A percentile compares a stretch with the other conserved stretches of the same genome.
phyloP scores from a whole-genome alignment of 352 stramenopile genomes.

The Phytopythium cucurbitacearum region DNA sequence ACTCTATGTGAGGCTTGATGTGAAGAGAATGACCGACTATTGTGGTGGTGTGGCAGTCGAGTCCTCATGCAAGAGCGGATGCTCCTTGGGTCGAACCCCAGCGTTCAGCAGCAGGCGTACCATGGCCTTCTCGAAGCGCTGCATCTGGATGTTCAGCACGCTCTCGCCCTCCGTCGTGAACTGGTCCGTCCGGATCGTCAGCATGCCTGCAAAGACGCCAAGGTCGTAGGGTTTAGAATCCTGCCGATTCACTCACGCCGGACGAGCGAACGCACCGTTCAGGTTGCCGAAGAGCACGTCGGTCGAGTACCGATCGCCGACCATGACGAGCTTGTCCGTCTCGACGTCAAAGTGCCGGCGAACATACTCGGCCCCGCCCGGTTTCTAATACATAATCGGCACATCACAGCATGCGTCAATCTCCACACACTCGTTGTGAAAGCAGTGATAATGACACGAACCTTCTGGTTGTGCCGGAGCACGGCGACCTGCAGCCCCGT shows the following conservation, averaged over 20 bases:
- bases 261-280: constrained; percentile 45
- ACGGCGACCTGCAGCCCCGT: constrained; percentile 77
- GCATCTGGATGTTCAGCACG: constrained; percentile 61
- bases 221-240: background rate
- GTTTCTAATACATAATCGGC: constrained; percentile 71
- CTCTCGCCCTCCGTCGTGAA: constrained; percentile 62
- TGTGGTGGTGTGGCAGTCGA: background rate
- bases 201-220: constrained; percentile 66
- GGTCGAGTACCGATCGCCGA: constrained; percentile 96
- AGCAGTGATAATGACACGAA: constrained; percentile 6
- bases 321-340: constrained; percentile 89
- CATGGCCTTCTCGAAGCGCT: constrained; percentile 61
- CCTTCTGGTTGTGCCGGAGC: constrained; percentile 90
- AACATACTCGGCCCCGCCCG: constrained; percentile 85
- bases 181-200: constrained; percentile 94
- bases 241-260: too few relatives aligned
- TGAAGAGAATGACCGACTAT: too few relatives aligned
- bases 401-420: constrained; percentile 3
- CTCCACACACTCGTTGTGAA: background rate
- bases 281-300: constrained; percentile 98
- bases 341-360: constrained; percentile 76
- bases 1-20: too few relatives aligned
- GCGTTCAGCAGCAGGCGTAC: constrained; percentile 39
- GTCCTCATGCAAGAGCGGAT: constrained; percentile 32
- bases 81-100: constrained; percentile 34